Evolutionary conservation across 306 rosid genomes (phyloP).

Genomic region (Luffa acutangula): DNA sequence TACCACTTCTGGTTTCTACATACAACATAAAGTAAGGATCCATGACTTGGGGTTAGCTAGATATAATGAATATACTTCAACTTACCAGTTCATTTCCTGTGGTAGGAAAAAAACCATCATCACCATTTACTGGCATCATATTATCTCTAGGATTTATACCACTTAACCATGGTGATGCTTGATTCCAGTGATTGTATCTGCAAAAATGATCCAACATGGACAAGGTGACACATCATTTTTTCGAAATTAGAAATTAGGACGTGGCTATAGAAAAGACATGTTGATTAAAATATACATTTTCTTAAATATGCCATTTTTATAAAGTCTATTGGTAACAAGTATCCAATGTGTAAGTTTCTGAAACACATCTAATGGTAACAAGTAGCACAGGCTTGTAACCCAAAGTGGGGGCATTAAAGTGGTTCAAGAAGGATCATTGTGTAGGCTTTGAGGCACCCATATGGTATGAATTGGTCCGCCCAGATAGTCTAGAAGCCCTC

Average conservation of each 20-base stretch:
- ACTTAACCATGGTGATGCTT: conserved; percentile 71
- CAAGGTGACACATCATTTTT: not conserved
- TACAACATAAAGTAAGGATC: conserved; percentile 21
- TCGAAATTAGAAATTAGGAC: not conserved
- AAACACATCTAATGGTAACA: too few species aligned
- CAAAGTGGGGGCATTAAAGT: too few species aligned
- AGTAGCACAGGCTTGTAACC: too few species aligned
- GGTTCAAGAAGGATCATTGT: too few species aligned
- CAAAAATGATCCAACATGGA: not conserved
- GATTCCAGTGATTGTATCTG: conserved; percentile 60
- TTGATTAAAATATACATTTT: not conserved
- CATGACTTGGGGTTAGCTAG: conserved; percentile 7
- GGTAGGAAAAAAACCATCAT: conserved; percentile 82
- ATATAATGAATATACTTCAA: not conserved
- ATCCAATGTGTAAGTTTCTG: not conserved
- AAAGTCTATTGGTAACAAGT: not conserved
- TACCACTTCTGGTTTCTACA: conserved; percentile 79
- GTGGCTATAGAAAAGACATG: not conserved
- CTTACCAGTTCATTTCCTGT: conserved; percentile 72
- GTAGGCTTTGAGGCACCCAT: too few species aligned
- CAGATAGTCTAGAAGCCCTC: too few species aligned
- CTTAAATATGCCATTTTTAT: not conserved
- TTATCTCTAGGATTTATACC: conserved; percentile 64
- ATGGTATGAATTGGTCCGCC: too few species aligned
- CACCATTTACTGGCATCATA: conserved; percentile 68